A percentile compares a stretch with the other conserved stretches of the same genome.
phyloP scores from a whole-genome alignment of 2,329 filamentous ascomycete genomes.

The Apiospora hydei region DNA sequence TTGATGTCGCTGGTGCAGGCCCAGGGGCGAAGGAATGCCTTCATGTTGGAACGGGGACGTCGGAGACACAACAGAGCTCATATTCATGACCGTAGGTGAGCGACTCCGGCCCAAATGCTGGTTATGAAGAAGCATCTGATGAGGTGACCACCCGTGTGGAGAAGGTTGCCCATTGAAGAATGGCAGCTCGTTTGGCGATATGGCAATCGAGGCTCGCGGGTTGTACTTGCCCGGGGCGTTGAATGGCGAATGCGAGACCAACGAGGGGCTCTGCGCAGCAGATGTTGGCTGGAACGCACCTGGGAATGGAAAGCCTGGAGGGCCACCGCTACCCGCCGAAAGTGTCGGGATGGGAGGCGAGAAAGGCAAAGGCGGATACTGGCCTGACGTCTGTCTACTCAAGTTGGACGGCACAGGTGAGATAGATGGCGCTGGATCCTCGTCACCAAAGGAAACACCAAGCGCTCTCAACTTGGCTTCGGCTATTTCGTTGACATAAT shows the following conservation, averaged over 20 bases:
- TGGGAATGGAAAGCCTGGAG: constrained; percentile 64
- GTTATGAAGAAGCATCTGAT: constrained; percentile 54
- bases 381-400: constrained; percentile 74
- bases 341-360: constrained; percentile 84
- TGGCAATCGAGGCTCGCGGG: constrained; percentile 75
- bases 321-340: constrained; percentile 74
- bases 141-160: constrained; percentile 62
- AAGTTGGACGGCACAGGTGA: constrained; percentile 71
- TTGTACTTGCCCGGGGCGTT: constrained; percentile 69
- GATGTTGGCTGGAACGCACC: constrained; percentile 66
- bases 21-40: constrained; percentile 51
- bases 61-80: constrained; percentile 67
- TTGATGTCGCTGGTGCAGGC: constrained; percentile 59
- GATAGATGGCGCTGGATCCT: constrained; percentile 70
- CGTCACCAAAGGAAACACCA: constrained; percentile 81
- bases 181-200: constrained; percentile 66
- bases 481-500: constrained; percentile 81
- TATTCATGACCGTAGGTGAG: constrained; percentile 68
- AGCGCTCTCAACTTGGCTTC: constrained; percentile 93
- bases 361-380: constrained; percentile 79
- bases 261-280: constrained; percentile 67
- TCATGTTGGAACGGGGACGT: constrained; percentile 68
- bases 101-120: constrained; percentile 62
- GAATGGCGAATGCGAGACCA: constrained; percentile 75
- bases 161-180: constrained; percentile 71